Conservation (phyloP, 305 asterid species). For the Fraxinus greggii region DNA sequence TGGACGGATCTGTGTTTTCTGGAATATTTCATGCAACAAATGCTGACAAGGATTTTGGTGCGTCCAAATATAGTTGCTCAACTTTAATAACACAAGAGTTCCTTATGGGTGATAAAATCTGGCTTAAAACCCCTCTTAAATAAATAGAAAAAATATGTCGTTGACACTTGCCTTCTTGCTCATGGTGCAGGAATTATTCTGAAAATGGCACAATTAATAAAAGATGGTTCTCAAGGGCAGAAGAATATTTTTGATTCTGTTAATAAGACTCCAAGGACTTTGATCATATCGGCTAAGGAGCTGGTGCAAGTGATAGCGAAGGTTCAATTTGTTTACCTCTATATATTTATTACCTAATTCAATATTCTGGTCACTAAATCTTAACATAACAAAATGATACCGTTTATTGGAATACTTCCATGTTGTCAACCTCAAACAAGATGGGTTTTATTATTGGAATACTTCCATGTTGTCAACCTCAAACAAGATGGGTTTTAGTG, state of each 20-base stretch:
- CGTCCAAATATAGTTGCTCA: slow-evolving; percentile 15
- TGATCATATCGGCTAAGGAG: slow-evolving; percentile 72
- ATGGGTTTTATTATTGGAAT: background rate
- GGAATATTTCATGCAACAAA: slow-evolving; percentile 84
- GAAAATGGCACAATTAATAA: slow-evolving; percentile 74
- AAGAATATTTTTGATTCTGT: slow-evolving; percentile 45
- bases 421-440: slow-evolving; percentile 14
- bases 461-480: background rate
- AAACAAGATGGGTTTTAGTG: slow-evolving; percentile 7
- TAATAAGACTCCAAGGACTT: slow-evolving; percentile 58
- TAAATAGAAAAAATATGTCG: slow-evolving; percentile 4
- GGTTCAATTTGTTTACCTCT: slow-evolving; percentile 39
- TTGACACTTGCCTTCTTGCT: background rate
- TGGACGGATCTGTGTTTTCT: slow-evolving; percentile 75
- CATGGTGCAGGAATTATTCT: slow-evolving; percentile 67
- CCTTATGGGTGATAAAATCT: slow-evolving; percentile 13
- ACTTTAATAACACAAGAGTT: slow-evolving; percentile 1
- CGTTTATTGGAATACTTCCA: background rate
- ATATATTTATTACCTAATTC: background rate
- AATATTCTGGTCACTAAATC: background rate
- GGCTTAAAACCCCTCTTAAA: slow-evolving; percentile 11
- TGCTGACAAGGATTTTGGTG: slow-evolving; percentile 84
- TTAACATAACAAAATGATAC: slow-evolving; percentile 3
- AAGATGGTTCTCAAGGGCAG: slow-evolving; percentile 68
- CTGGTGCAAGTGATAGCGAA: slow-evolving; percentile 88